Base-by-base conservation (phyloP, 2,329 filamentous ascomycete species). In the Passalora sequoiae region DNA sequence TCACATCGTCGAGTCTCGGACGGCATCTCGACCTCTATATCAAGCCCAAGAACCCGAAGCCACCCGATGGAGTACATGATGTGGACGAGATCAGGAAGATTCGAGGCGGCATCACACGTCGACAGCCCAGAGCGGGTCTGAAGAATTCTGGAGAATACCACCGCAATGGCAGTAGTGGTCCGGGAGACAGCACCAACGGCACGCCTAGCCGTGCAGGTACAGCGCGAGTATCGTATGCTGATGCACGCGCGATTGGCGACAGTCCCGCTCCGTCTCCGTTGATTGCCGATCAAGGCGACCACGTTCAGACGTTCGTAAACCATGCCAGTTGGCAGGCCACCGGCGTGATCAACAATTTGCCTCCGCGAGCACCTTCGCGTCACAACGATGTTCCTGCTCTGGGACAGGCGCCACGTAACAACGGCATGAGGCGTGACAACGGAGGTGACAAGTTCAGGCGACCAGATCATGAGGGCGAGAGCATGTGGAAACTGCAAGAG, bases 21-120 rank as follows among this genome's bases (percentile, higher is more conserved):
- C 84, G 91, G 33, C 91, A 97, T 67, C 81, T 96, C 54, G 91
- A 97, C 64, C 78, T 95, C 28, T 96, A 94, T 66, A 89, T 96
- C 59, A 89, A 89, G 61, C 84, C 89, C 46, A 94, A 89, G 70
- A 96, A 96, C 64, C 88, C 91, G 1, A 92, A 89, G 66, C 76
- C 83, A 1, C 71, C 84, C 5, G 91, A 97, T 67, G 89, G 89
- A 38, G 70, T 95, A 33, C 91, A 97, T 67, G 76, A 94, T 69
- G 86, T 96, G 46, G 86, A 91, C 6, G 86, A 87, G 65, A 97
- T 97, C 59, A 78, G 79, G 55, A 86, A 84, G 66, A 71, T 94
- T 59, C 80, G 91, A 40, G 86, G 87, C 32, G 78, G 80, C 49
- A 94, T 97, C 65, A 97, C 91, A 19, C 76, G 91, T 51, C 77